Evolutionary conservation across 1,139 yeast genomes (phyloP), one percentile per base, ranked within the genome.

Genomic region (Candida sanyaensis): DNA sequence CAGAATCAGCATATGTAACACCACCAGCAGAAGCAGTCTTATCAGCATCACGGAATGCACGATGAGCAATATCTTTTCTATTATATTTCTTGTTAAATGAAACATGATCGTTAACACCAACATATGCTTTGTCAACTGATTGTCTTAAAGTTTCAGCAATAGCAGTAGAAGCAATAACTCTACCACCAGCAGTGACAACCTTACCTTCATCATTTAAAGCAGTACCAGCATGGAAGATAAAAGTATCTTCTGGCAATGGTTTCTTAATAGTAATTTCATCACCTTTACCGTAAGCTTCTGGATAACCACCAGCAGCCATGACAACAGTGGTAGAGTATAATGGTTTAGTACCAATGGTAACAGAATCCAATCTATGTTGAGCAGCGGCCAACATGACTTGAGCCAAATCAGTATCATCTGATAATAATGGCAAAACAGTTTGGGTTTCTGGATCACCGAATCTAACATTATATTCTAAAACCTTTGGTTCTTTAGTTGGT

Each of bases 381-480:
- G 96, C 96, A 58, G 96, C 88, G 43, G 98, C 99, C 52, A 92
- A 73, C 81, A 95, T 83, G 41, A 93, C 85, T 66, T 91, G 90
- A 38, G 97, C 96, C 61, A 95, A 78, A 69, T 95, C 99, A 23
- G 96, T 86, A 51, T 88, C 92, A 37, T 84, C 83, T 17, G 85
- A 69, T 55, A 95, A 76, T 61, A 95, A 78, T 12, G 97, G 97
- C 62, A 95, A 77, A 31, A 93, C 96, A 5, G 97, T 88, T 73
- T 95, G 99, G 37, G 98, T 93, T 73, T 95, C 99, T 56, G 99
- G 99, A 68, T 95, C 99, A 53, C 99, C 99, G 59, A 95, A 95
- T 71, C 99, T 84, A 46, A 93, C 97, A 59, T 95, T 95, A 72
- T 95, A 95, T 71, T 95, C 99, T 62, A 95, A 79, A 9, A 92